phyloP scores from a whole-genome alignment of 2,329 filamentous ascomycete genomes.

The Didymella keratinophila region DNA sequence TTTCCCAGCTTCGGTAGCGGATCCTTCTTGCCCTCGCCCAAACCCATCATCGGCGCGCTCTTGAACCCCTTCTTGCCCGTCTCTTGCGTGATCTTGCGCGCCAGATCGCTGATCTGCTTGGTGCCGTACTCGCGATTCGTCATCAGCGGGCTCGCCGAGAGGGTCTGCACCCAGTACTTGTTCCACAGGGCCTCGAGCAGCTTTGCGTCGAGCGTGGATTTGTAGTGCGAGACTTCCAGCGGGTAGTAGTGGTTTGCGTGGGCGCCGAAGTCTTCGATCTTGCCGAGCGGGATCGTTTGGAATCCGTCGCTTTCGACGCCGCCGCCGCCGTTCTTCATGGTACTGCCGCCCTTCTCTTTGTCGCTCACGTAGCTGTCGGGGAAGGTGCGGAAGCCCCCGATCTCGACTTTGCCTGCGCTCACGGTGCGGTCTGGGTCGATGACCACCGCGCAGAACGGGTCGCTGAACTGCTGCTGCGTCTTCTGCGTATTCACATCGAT shows the following conservation, averaged over 20 bases:
- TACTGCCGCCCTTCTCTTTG: slow-evolving; percentile 51
- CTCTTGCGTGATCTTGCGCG: slow-evolving; percentile 78
- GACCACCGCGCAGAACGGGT: slow-evolving; percentile 94
- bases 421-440: slow-evolving; percentile 97
- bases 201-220: slow-evolving; percentile 86
- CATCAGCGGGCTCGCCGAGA: slow-evolving; percentile 88
- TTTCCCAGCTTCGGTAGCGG: slow-evolving; percentile 67
- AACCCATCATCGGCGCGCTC: slow-evolving; percentile 19
- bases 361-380: slow-evolving; percentile 69
- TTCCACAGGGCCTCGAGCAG: slow-evolving; percentile 93
- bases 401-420: slow-evolving; percentile 93
- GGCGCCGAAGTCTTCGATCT: slow-evolving; percentile 94
- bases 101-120: slow-evolving; percentile 89
- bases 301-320: slow-evolving; percentile 66
- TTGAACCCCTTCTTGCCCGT: slow-evolving; percentile 53
- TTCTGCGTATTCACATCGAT: slow-evolving; percentile 92
- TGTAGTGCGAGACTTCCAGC: slow-evolving; percentile 91
- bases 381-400: slow-evolving; percentile 94
- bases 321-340: slow-evolving; percentile 37
- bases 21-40: slow-evolving; percentile 36
- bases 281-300: slow-evolving; percentile 85
- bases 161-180: slow-evolving; percentile 98
- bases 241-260: slow-evolving; percentile 91
- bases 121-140: slow-evolving; percentile 93
- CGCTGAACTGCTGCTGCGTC: slow-evolving; percentile 83